These are phyloP conservation scores for Poteriospumella lacustris DNA, from an alignment of 108 stramenopile species.

Conservation along the genomic window DNA sequence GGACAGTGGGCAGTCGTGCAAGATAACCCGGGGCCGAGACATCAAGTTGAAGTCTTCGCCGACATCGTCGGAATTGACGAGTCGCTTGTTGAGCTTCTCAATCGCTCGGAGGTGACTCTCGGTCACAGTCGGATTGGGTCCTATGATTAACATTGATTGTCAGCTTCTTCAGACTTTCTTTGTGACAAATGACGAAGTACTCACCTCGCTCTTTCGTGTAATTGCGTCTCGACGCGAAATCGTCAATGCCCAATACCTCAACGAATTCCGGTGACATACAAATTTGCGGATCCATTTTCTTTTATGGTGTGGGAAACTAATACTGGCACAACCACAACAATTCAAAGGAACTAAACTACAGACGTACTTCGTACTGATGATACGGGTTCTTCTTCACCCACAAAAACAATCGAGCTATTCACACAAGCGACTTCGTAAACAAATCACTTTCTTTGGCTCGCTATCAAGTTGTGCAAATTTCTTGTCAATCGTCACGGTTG, in stretches of 20 bases:
- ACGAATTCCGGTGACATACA: background rate
- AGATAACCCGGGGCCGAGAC: background rate
- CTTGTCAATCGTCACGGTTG: too few relatives aligned
- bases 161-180: background rate
- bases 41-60: background rate
- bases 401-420: too few relatives aligned
- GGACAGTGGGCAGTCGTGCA: background rate
- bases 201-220: background rate
- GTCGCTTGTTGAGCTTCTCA: background rate
- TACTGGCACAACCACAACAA: too few relatives aligned
- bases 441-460: too few relatives aligned
- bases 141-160: background rate
- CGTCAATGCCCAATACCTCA: background rate
- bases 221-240: background rate
- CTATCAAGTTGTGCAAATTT: too few relatives aligned
- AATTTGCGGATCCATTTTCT: too few relatives aligned
- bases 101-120: background rate
- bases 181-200: background rate
- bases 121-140: background rate
- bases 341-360: too few relatives aligned
- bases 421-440: too few relatives aligned
- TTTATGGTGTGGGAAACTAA: too few relatives aligned
- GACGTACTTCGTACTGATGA: too few relatives aligned
- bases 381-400: too few relatives aligned
- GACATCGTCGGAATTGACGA: background rate